phyloP scores from a whole-genome alignment of 306 rosid genomes.

The Fagus sylvatica region DNA sequence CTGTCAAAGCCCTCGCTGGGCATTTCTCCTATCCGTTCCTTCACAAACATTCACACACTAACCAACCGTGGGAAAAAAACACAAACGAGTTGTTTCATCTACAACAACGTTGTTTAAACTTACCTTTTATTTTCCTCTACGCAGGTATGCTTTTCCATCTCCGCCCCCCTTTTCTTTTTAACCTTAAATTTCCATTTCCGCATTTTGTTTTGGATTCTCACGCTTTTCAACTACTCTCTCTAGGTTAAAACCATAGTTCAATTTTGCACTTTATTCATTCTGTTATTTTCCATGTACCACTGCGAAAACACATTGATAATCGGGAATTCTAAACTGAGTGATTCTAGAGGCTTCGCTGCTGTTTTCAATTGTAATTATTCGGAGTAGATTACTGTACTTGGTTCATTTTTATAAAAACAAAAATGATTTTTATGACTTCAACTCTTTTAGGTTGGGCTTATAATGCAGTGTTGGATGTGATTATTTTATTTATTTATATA shows the following conservation, averaged over 20 bases:
- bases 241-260: too few relatives aligned
- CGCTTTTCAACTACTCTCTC: neutral
- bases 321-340: too few relatives aligned
- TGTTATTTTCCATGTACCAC: too few relatives aligned
- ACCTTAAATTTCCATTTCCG: neutral
- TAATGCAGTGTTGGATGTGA: too few relatives aligned
- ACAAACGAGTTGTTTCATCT: neutral
- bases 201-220: neutral
- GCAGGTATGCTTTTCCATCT: neutral
- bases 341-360: neutral
- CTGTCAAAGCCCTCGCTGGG: neutral
- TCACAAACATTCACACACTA: neutral
- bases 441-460: too few relatives aligned
- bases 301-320: too few relatives aligned
- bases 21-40: slow-evolving; percentile 22
- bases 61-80: neutral
- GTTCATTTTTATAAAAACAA: neutral
- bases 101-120: too few relatives aligned
- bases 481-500: neutral
- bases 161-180: neutral
- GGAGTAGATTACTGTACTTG: neutral
- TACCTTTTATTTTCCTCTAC: neutral
- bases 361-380: neutral
- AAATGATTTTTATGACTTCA: too few relatives aligned
- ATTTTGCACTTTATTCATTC: too few relatives aligned